Conservation (phyloP, 129 eudicot genomes). For the Saposhnikovia divaricata region DNA sequence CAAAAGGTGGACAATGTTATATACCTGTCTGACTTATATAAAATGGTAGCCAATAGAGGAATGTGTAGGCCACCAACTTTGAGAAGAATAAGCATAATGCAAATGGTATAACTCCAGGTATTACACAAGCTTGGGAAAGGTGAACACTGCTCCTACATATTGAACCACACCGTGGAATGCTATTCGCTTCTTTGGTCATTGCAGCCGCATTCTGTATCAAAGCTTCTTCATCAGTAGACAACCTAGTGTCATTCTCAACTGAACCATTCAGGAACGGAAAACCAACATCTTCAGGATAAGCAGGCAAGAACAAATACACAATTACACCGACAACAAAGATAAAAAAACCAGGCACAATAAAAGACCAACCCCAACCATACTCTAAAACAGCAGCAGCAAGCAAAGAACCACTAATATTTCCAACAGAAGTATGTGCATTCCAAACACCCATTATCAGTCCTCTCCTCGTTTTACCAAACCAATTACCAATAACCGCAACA, state of each 20-base stretch:
- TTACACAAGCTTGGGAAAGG: conserved; percentile 62
- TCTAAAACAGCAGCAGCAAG: conserved; percentile 77
- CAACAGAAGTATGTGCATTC: conserved; percentile 94
- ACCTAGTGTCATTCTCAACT: background rate
- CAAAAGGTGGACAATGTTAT: background rate
- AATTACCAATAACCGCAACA: conserved; percentile 84
- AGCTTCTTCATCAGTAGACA: conserved; percentile 32
- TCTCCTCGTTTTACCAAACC: conserved; percentile 86
- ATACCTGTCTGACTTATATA: conserved; percentile 96
- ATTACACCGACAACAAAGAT: conserved; percentile 52
- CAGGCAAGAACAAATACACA: conserved; percentile 70
- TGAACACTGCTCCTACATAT: conserved; percentile 50
- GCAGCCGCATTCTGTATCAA: conserved; percentile 9
- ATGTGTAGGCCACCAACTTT: conserved; percentile 91
- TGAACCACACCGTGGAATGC: conserved; percentile 3
- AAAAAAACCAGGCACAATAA: conserved; percentile 62
- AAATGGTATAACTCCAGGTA: conserved; percentile 90
- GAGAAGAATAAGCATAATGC: conserved; percentile 90
- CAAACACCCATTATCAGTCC: conserved; percentile 95
- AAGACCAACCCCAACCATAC: conserved; percentile 97
- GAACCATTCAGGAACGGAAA: conserved; percentile 24
- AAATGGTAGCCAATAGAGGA: conserved; percentile 87
- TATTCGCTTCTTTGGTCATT: conserved; percentile 5
- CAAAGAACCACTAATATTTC: conserved; percentile 75
- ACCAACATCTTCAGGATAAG: conserved; percentile 89